These are phyloP conservation scores for Phallus indusiatus DNA, from an alignment of 768 basidiomycete species.

Conservation along the genomic window DNA sequence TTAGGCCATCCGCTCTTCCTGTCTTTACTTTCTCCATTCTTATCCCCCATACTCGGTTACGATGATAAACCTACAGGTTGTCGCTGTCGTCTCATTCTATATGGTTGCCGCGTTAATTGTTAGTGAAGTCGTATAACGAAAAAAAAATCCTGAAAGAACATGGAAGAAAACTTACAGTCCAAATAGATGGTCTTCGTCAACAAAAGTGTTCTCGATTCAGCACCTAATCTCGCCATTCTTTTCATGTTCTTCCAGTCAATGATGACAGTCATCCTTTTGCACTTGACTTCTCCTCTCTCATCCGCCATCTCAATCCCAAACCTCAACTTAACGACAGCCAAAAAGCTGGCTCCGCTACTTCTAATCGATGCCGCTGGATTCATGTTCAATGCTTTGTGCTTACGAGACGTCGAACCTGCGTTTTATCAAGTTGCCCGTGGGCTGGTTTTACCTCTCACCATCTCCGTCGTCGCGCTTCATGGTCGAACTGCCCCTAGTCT, in stretches of 20 bases:
- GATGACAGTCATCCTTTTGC: conserved; percentile 17
- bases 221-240: conserved; percentile 13
- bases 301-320: conserved; percentile 5
- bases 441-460: conserved; percentile 34
- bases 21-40: background rate
- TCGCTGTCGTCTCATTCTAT: conserved; percentile 24
- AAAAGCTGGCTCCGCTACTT: conserved; percentile 15
- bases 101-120: conserved; percentile 21
- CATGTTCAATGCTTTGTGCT: conserved; percentile 23
- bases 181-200: conserved; percentile 16
- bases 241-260: conserved; percentile 17
- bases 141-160: background rate
- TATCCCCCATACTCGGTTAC: background rate
- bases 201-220: conserved; percentile 16
- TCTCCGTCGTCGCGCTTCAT: conserved; percentile 28
- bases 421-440: conserved; percentile 36
- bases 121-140: conserved; percentile 6
- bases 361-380: conserved; percentile 28
- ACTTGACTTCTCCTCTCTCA: conserved; percentile 9
- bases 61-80: conserved; percentile 8
- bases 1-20: no score
- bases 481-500: conserved; percentile 23
- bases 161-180: no score
- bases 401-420: conserved; percentile 26
- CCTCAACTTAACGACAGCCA: conserved; percentile 1